phyloP scores from a whole-genome alignment of 768 basidiomycete genomes.

The Mycena alexandri region DNA sequence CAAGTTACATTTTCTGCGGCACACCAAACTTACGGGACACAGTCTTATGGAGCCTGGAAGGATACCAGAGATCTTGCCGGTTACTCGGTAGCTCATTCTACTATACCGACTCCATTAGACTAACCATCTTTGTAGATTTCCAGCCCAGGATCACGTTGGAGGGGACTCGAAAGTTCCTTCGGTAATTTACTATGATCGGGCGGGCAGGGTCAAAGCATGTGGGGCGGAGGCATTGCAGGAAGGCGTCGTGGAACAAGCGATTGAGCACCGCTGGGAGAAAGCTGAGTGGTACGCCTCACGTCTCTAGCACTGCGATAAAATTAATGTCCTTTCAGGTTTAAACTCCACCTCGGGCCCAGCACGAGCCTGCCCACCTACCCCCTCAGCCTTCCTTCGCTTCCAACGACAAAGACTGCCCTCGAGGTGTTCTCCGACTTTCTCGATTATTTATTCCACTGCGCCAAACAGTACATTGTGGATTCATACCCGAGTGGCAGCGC shows the following conservation, averaged over 20 bases:
- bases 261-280: conserved; percentile 59
- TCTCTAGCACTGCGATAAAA: no score
- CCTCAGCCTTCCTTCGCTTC: conserved; percentile 49
- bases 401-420: conserved; percentile 53
- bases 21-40: not conserved
- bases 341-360: conserved; percentile 52
- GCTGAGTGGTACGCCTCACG: conserved; percentile 57
- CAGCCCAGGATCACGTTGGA: conserved; percentile 58
- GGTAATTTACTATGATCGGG: conserved; percentile 59
- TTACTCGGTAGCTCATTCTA: conserved; percentile 18
- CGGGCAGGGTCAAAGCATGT: conserved; percentile 52
- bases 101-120: not conserved
- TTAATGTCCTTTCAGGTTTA: conserved; percentile 47
- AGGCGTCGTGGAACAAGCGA: conserved; percentile 52
- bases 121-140: conserved; percentile 50
- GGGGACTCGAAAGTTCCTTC: conserved; percentile 64
- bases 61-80: conserved; percentile 15
- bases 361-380: conserved; percentile 37
- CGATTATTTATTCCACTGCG: conserved; percentile 60
- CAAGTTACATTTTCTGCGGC: no score
- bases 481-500: conserved; percentile 56
- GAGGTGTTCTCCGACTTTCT: conserved; percentile 65
- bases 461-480: conserved; percentile 61
- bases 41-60: conserved; percentile 31
- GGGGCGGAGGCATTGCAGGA: conserved; percentile 61